Base-by-base conservation (phyloP, 192 early-diverging fungal genomes). In the Pilobolus umbonatus region DNA sequence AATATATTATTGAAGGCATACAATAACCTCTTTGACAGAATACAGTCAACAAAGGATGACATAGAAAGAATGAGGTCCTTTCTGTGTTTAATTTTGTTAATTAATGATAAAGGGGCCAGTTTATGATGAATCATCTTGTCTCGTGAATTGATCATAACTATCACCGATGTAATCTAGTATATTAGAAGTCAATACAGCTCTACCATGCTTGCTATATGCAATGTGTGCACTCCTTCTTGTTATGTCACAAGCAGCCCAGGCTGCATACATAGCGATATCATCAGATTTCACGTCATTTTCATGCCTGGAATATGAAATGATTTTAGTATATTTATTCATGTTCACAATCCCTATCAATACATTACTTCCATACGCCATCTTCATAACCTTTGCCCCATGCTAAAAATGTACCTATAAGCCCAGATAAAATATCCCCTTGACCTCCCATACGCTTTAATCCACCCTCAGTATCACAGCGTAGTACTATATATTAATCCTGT, bases 361-460 rank as follows among this genome's bases (percentile, higher is more conserved):
- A 71, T 52, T 79, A 81, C 71, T 79, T 68, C 82, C 84, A 86
- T 10, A 77, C 66, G 6, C 71, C 67, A 5, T 75, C 73, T 46
- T 84, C 63, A 64, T 90, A 88, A 15, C 68, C 68, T 31, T 74
- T 65, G 11, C 84, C 89, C 97, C 97, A 99, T 0, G 88, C 88
- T 39, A 98, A 46, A 26, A 95, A 96, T 11, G 95, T 81, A 0
- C 86, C 90, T 26, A 92, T 65, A 5, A 83, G 59, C 15, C 97
- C 97, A 11, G 89, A 81, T 24, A 99, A 75, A 5, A 99, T 72
- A 66, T 99, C 97, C 29, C 97, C 97, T 60, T 98, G 97, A 1
- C 97, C 95, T 19, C 97, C 97, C 63, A 92, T 94, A 12, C 97
- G 73, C 43, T 93, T 83, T 39, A 90, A 69, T 3, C 89, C 86